phyloP scores from a whole-genome alignment of 768 basidiomycete genomes.

The Tubosaeta sp. region DNA sequence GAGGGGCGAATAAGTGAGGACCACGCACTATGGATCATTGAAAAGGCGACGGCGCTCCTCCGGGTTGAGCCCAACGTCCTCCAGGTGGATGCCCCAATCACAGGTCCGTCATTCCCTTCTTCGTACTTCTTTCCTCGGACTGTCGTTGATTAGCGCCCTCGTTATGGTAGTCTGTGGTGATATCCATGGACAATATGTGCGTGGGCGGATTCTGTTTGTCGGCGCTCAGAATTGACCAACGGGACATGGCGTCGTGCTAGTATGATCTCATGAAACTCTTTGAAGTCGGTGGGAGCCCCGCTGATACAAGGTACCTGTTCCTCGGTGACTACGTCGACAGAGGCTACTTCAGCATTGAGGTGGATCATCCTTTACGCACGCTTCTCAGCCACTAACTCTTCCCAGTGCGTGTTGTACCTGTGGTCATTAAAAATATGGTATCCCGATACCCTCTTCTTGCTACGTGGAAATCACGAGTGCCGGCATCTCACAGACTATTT shows the following conservation, averaged over 20 bases:
- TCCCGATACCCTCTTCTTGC: constrained; percentile 91
- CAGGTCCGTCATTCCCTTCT: constrained; percentile 48
- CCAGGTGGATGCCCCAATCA: constrained; percentile 95
- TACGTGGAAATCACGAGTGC: constrained; percentile 99
- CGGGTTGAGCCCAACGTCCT: constrained; percentile 85
- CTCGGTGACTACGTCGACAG: constrained; percentile 92
- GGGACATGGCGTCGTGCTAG: constrained; percentile 34
- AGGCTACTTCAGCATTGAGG: constrained; percentile 93
- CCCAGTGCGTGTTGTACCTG: constrained; percentile 91
- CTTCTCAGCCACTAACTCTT: constrained; percentile 1
- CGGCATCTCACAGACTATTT: constrained; percentile 98
- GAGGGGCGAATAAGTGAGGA: constrained; percentile 93
- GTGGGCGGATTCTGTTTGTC: constrained; percentile 25
- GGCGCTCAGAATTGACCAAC: constrained; percentile 15
- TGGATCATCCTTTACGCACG: constrained; percentile 24
- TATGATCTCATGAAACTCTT: constrained; percentile 95
- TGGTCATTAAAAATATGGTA: constrained; percentile 99
- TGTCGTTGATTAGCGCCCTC: constrained; percentile 3
- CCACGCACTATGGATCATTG: constrained; percentile 91
- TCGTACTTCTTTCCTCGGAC: background rate
- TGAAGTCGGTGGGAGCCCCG: constrained; percentile 92
- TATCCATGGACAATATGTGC: constrained; percentile 98
- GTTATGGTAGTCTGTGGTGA: constrained; percentile 82
- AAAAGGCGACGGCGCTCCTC: constrained; percentile 81
- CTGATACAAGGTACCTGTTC: constrained; percentile 89